Conservation (phyloP, 192 early-diverging fungal genomes). For the Podochytrium sp. region DNA sequence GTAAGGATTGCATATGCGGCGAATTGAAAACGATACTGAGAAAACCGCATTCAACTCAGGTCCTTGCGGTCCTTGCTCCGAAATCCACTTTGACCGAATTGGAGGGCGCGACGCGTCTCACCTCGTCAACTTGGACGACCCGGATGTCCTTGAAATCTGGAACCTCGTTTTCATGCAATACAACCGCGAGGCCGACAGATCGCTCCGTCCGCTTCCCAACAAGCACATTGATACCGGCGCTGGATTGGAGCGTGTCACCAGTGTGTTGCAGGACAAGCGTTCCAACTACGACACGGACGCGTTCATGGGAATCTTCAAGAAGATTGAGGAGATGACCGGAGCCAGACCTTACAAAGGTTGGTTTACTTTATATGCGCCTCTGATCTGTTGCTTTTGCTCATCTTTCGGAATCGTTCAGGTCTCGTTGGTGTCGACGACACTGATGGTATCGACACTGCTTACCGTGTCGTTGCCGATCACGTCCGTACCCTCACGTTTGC, state of each 20-base stretch:
- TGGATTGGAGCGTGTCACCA: constrained; percentile 95
- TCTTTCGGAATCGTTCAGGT: neutral
- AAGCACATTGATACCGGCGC: constrained; percentile 99
- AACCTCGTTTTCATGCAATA: constrained; percentile 99
- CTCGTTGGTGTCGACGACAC: constrained; percentile 82
- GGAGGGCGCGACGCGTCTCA: constrained; percentile 86
- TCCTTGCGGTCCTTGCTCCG: constrained; percentile 96
- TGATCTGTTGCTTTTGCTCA: neutral
- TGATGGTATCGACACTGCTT: constrained; percentile 97
- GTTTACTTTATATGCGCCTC: neutral
- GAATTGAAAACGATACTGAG: too few species aligned
- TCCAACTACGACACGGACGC: constrained; percentile 99
- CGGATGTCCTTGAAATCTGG: constrained; percentile 98
- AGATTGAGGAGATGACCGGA: constrained; percentile 86
- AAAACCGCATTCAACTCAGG: constrained; percentile 52
- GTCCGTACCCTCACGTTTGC: constrained; percentile 94
- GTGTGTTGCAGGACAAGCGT: constrained; percentile 88
- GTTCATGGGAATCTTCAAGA: constrained; percentile 79
- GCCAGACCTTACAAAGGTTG: constrained; percentile 84
- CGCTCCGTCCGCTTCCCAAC: constrained; percentile 85
- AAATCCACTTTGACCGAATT: constrained; percentile 98
- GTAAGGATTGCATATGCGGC: too few species aligned
- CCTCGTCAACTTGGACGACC: constrained; percentile 96
- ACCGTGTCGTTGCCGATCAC: constrained; percentile 98
- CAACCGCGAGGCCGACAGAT: constrained; percentile 92